These are phyloP conservation scores for Triangularia verruculosa DNA, from an alignment of 2,329 filamentous ascomycete species.

Conservation along the genomic window DNA sequence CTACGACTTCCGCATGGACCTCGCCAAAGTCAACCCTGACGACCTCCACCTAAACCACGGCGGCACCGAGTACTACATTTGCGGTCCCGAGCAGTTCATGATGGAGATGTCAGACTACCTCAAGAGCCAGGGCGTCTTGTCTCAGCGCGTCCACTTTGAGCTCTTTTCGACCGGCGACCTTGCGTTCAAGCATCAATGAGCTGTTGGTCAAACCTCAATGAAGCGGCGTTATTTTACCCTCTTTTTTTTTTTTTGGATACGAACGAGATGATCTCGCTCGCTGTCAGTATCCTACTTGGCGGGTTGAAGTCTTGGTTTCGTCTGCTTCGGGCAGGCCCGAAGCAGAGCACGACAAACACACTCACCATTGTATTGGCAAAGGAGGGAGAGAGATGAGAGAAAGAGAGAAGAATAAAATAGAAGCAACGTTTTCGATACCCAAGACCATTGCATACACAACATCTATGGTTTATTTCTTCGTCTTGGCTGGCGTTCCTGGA, in stretches of 20 bases:
- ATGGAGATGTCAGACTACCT: slow-evolving; percentile 46
- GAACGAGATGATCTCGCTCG: background rate
- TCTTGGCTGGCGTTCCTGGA: background rate
- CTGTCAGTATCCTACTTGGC: background rate
- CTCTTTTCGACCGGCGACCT: slow-evolving; percentile 47
- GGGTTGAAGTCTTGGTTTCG: background rate
- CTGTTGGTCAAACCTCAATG: background rate
- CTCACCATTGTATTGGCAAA: background rate
- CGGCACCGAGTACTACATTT: slow-evolving; percentile 52
- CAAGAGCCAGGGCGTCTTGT: slow-evolving; percentile 38
- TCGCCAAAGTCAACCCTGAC: slow-evolving; percentile 40
- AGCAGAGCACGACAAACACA: background rate
- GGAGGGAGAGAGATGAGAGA: slow-evolving; percentile 2
- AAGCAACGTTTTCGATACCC: slow-evolving; percentile 7
- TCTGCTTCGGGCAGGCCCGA: slow-evolving; percentile 9
- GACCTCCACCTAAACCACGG: slow-evolving; percentile 46
- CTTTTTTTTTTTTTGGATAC: too few species aligned
- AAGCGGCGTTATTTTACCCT: background rate
- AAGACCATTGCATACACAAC: background rate
- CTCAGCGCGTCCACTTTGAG: slow-evolving; percentile 43
- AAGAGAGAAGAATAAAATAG: background rate
- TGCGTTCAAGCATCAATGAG: slow-evolving; percentile 26
- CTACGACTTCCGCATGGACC: slow-evolving; percentile 45
- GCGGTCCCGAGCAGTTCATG: slow-evolving; percentile 55
- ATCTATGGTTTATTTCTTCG: background rate